Percentiles rank a stretch among this genome's conserved stretches.
phyloP scores from a whole-genome alignment of 2,329 filamentous ascomycete species.

The Penicillium glabrum region DNA sequence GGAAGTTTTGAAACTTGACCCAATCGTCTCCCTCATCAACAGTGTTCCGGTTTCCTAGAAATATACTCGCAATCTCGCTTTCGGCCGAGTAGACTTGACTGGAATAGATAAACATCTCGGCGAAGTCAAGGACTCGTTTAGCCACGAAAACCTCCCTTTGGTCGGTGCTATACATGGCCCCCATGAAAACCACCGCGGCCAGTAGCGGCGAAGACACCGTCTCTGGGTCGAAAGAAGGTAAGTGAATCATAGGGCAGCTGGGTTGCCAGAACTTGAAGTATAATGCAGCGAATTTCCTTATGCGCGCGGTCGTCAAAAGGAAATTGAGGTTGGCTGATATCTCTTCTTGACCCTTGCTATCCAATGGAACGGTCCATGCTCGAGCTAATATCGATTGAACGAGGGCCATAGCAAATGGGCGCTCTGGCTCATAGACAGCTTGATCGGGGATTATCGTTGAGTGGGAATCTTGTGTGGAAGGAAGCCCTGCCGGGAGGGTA shows the following conservation, averaged over 20 bases:
- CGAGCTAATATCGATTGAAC: constrained; percentile 42
- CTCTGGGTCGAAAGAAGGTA: constrained; percentile 42
- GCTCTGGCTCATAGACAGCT: constrained; percentile 36
- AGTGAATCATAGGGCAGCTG: constrained; percentile 46
- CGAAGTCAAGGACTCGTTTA: constrained; percentile 44
- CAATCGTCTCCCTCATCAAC: constrained; percentile 30
- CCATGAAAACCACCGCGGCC: constrained; percentile 43
- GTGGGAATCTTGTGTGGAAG: constrained; percentile 19
- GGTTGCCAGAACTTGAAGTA: constrained; percentile 50
- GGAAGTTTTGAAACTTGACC: constrained; percentile 42
- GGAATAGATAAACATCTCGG: constrained; percentile 46
- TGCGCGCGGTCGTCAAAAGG: constrained; percentile 41
- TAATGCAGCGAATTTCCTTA: constrained; percentile 41
- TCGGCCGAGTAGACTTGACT: constrained; percentile 43
- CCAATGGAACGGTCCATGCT: constrained; percentile 39
- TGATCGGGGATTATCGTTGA: constrained; percentile 20
- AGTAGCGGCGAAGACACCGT: constrained; percentile 39
- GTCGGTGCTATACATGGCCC: constrained; percentile 47
- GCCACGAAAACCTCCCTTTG: constrained; percentile 38
- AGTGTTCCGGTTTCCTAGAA: constrained; percentile 23
- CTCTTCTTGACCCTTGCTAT: constrained; percentile 39
- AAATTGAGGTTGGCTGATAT: constrained; percentile 41
- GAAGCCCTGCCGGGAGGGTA: constrained; percentile 16
- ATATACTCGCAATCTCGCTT: constrained; percentile 37
- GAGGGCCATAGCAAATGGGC: constrained; percentile 38